These are phyloP conservation scores for Hyaloscypha hepaticicola DNA, from an alignment of 495 filamentous ascomycete species.

Conservation along the genomic window DNA sequence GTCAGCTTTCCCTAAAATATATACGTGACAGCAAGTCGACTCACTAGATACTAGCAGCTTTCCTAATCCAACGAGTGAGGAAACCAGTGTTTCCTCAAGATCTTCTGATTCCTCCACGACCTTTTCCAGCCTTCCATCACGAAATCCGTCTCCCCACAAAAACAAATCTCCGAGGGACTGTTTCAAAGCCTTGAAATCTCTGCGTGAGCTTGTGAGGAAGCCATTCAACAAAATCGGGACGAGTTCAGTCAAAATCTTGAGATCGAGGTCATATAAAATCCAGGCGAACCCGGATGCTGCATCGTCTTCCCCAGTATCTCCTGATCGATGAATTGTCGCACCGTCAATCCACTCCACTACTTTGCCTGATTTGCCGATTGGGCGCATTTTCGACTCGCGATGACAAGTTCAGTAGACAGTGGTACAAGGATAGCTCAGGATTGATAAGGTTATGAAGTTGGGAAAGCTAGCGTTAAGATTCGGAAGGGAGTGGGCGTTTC, in stretches of 20 bases:
- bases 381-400: background rate
- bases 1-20: background rate
- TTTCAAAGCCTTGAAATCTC: constrained; percentile 14
- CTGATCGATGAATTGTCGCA: constrained; percentile 11
- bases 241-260: constrained; percentile 10
- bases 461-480: background rate
- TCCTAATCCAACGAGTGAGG: constrained; percentile 2
- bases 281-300: constrained; percentile 10
- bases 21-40: background rate
- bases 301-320: background rate
- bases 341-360: constrained; percentile 22
- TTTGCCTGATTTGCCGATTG: background rate
- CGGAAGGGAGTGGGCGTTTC: no score
- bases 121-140: constrained; percentile 25
- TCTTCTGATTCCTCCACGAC: constrained; percentile 29
- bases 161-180: constrained; percentile 29
- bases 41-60: constrained; percentile 11
- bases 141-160: constrained; percentile 33
- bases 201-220: background rate
- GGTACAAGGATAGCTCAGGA: background rate
- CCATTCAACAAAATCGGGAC: background rate
- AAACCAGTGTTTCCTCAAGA: constrained; percentile 11
- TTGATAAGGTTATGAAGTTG: background rate
- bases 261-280: constrained; percentile 14
- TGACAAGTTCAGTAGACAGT: background rate